phyloP scores from a whole-genome alignment of 2,329 filamentous ascomycete genomes.

The Botrytis sinoallii region DNA sequence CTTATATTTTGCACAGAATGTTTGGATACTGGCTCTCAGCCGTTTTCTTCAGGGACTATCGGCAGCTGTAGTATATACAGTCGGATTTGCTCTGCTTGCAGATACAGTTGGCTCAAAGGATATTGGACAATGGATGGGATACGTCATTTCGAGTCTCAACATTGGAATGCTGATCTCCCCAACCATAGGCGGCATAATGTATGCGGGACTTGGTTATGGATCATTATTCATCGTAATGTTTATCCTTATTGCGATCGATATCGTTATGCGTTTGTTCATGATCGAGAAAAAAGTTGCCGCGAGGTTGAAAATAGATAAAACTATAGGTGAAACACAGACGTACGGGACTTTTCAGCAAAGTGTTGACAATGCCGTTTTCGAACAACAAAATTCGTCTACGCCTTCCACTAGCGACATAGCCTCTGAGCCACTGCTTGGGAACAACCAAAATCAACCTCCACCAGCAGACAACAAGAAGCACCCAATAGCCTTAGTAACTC shows the following conservation, averaged over 20 bases:
- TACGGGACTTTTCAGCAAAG: slow-evolving; percentile 11
- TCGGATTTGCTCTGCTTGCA: slow-evolving; percentile 65
- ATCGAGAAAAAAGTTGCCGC: slow-evolving; percentile 56
- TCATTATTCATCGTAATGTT: slow-evolving; percentile 57
- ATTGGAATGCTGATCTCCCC: slow-evolving; percentile 55
- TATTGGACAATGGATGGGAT: slow-evolving; percentile 59
- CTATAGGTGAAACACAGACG: background rate
- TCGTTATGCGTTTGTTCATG: slow-evolving; percentile 51
- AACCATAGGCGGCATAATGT: slow-evolving; percentile 23
- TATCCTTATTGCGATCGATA: slow-evolving; percentile 51
- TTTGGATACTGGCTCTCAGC: slow-evolving; percentile 13
- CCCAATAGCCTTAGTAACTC: slow-evolving; percentile 34
- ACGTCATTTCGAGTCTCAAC: slow-evolving; percentile 56
- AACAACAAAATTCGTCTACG: background rate
- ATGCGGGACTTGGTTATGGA: slow-evolving; percentile 50
- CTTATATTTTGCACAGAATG: slow-evolving; percentile 49
- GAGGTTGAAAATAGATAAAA: slow-evolving; percentile 34
- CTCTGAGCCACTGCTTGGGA: slow-evolving; percentile 18
- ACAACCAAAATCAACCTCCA: slow-evolving; percentile 23
- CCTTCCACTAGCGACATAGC: background rate
- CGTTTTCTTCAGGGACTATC: slow-evolving; percentile 39
- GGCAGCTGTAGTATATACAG: slow-evolving; percentile 69
- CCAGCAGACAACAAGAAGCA: background rate
- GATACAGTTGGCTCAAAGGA: slow-evolving; percentile 63
- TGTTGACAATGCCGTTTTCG: background rate